A percentile compares a stretch with the other conserved stretches of the same genome.
These are phyloP conservation scores for Thraustochytrium sp. DNA, from an alignment of 352 stramenopile species.

Conservation along the genomic window DNA sequence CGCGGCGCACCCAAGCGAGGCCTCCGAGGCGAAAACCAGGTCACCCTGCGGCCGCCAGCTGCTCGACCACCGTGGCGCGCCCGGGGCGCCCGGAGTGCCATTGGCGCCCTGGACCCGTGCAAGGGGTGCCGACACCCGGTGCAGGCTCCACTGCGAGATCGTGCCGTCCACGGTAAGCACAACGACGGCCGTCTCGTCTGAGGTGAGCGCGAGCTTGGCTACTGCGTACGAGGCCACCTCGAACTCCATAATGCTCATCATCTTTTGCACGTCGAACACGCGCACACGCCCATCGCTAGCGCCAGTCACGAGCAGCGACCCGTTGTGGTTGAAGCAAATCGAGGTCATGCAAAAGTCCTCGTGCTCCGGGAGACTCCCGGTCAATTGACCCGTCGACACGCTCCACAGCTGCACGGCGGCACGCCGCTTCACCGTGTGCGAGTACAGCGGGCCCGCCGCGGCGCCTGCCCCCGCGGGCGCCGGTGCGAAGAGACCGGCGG, in stretches of 20 bases:
- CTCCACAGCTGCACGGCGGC: background rate
- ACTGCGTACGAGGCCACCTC: background rate
- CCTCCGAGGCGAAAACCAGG: background rate
- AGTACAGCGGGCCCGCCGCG: background rate
- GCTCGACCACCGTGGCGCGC: background rate
- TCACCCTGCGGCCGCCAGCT: background rate
- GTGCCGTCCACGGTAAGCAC: background rate
- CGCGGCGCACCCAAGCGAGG: background rate
- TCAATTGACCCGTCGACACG: background rate
- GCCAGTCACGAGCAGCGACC: slow-evolving; percentile 17
- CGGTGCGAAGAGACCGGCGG: background rate
- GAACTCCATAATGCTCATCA: slow-evolving; percentile 6
- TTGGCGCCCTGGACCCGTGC: background rate
- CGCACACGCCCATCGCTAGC: background rate
- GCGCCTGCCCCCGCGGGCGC: background rate
- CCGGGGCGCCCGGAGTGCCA: background rate
- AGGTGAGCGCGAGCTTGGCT: background rate
- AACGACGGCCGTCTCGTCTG: slow-evolving; percentile 15
- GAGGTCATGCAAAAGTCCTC: background rate
- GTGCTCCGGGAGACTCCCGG: background rate
- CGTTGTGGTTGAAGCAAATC: slow-evolving; percentile 30
- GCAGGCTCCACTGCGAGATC: slow-evolving; percentile 21
- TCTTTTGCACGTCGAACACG: slow-evolving; percentile 35
- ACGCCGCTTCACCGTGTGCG: background rate
- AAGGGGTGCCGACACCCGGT: background rate